Evolutionary conservation across 306 rosid genomes (phyloP), one percentile per base, ranked within the genome.

Genomic region (Hippophae gyantsensis): DNA sequence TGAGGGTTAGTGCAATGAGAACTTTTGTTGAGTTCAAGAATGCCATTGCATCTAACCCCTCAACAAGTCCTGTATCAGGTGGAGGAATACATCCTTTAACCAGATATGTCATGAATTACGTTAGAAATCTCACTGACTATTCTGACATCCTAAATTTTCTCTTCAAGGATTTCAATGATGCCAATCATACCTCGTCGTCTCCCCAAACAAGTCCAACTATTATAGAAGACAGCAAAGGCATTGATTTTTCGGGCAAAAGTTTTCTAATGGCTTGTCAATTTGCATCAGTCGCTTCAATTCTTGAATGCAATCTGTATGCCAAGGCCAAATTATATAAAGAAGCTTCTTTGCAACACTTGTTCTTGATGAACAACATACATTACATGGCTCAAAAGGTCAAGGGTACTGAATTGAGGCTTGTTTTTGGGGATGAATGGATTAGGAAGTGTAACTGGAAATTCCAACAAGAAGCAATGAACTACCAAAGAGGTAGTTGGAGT

Each of bases 311-410:
- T 77, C 89, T 90, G 45, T 90, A 81, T 9, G 84, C 73, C 42
- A 87, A 81, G 76, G 72, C 90, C 42, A 82, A 77, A 72, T 75
- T 84, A 56, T 90, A 83, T 68, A 82, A 40, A 70, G 97, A 87
- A 9, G 49, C 63, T 51, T 72, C 90, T 8, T 76, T 87, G 77
- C 97, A 90, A 74, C 87, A 82, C 54, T 60, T 90, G 67, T 90
- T 90, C 84, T 74, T 87, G 74, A 90, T 87, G 96, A 90, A 87
- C 81, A 90, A 90, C 77, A 63, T 82, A 27, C 89, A 82, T 58
- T 90, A 90, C 62, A 90, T 90, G 97, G 90, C 94, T 64, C 80
- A 82, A 69, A 90, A 87, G 78, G 97, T 83, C 18, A 85, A 83
- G 56, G 90, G 89, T 13, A 68, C 82, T 8, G 95, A 90, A 47